Evolutionary conservation across 352 stramenopile genomes (phyloP).

Genomic region (Globisporangium carolinianum): DNA sequence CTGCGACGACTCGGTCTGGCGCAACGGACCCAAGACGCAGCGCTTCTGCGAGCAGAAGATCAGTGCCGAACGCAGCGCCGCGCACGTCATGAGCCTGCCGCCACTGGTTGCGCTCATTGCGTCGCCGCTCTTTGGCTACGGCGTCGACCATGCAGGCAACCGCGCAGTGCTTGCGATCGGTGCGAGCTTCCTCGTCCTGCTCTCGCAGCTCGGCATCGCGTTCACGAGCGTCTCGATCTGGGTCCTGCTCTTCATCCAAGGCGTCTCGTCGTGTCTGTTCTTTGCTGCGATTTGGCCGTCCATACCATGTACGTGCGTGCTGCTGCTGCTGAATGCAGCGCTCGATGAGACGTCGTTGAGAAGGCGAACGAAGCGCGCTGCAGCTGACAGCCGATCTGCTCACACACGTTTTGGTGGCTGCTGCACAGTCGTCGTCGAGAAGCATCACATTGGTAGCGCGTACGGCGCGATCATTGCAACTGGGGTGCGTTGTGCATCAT

Average conservation of each 20-base stretch:
- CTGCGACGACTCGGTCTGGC: constrained; percentile 34
- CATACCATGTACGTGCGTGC: constrained; percentile 37
- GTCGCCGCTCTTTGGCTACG: constrained; percentile 66
- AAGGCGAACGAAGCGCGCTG: no score
- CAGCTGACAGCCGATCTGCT: no score
- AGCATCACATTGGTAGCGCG: constrained; percentile 61
- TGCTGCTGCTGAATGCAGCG: background rate
- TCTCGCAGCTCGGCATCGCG: constrained; percentile 63
- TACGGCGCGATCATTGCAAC: constrained; percentile 79
- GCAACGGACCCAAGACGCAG: constrained; percentile 21
- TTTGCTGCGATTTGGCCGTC: constrained; percentile 81
- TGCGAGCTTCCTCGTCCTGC: constrained; percentile 34
- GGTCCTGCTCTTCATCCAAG: constrained; percentile 62
- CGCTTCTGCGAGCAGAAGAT: constrained; percentile 35
- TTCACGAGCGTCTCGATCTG: constrained; percentile 38
- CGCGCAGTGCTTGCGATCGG: constrained; percentile 50
- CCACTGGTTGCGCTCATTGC: constrained; percentile 69
- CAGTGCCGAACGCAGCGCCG: constrained; percentile 28
- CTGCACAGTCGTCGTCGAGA: constrained; percentile 53
- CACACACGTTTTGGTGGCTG: no score
- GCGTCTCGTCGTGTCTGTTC: constrained; percentile 73
- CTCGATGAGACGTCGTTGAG: background rate
- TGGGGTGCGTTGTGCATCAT: constrained; percentile 16
- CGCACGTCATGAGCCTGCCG: constrained; percentile 69
- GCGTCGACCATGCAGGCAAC: constrained; percentile 59